Evolutionary conservation across 192 early-diverging fungal species (phyloP), one percentile per base, ranked within the genome.

Genomic region (Coemansia sp.): DNA sequence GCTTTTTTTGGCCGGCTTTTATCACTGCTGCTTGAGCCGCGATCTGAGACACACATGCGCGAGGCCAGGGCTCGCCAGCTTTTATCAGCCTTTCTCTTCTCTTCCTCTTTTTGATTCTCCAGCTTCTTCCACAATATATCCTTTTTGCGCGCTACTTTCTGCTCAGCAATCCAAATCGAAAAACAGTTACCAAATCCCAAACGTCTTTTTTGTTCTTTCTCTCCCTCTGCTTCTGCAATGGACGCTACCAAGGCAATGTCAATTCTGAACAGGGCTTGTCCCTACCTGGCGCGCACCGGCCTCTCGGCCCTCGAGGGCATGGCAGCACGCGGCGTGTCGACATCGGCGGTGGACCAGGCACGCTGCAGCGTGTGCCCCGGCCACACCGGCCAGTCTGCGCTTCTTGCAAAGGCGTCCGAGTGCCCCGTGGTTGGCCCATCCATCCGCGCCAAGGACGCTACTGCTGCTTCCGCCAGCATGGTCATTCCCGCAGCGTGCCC

Each of bases 181-280:
- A 17, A 18, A 43, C 33, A 14, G 34, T n/a, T 61, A 18, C 35
- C 59, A 17, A 61, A 41, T 61, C 37, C 34, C 59, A 35, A 61
- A 18, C 37, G n/a, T 14, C 15, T 61, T 17, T 39, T 51, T 51
- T 17, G 15, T 38, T 51, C 51, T 17, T 56, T 71, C 60, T 51
- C 41, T 33, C 22, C 22, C 52, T 41, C 32, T 18, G 18, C 43
- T 60, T 65, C 57, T 59, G 60, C 38, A 51, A 76, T 83, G 80
- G 75, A 83, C 43, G 65, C 80, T 51, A 69, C 72, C 74, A 83
- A 76, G 68, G 75, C 80, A 64, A 83, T 83, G 80, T 83, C 80
- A 37, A 48, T 83, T 51, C 67, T 83, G 56, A 77, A 55, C 75
- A 77, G 51, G 72, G 74, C 80, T n/a, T 83, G 80, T 33, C 80